Evolutionary conservation across 208 protist species (phyloP), one percentile per base, ranked within the genome.

Genomic region (Leishmania mexicana): DNA sequence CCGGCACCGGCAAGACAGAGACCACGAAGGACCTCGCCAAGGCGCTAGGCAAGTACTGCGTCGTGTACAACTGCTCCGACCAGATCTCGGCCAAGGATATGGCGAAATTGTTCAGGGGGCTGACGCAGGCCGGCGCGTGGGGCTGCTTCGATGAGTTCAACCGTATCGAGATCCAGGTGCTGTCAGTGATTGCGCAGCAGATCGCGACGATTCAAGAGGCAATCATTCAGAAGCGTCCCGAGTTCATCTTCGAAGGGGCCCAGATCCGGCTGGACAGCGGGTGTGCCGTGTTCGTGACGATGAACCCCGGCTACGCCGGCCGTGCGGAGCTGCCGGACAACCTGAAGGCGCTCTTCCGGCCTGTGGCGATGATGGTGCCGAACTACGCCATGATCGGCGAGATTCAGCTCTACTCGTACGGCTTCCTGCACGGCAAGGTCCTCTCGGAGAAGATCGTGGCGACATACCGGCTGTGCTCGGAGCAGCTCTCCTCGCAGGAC

Each of bases 11-110:
- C 47, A 99, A 99, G 90, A 99, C 99, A 24, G 99, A 99, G 88
- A 99, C 98, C n/a, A 99, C 98, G 31, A 99, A 99, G 89, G 99
- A 99, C 90, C 89, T 99, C 15, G 95, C 96, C 81, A 98, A 98
- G 91, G 96, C 95, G 21, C 85, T 99, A 11, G 98, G 95, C 35
- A 99, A 99, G 88, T 97, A 99, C 79, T 98, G 96, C 81, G 93
- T 99, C 49, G 99, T 99, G 62, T 99, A 99, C 92, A 99, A 99
- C 89, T 99, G 99, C 91, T 98, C 96, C 28, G 98, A 99, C 83
- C 94, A 98, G 71, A 95, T 99, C 60, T 97, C 98, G 24, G 96
- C 96, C 58, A 97, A 98, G 85, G 96, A 98, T 75, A 99, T 99
- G 98, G 97, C 91, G 74, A 99, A 99, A 88, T 96, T 99, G 54